Evolutionary conservation across 768 basidiomycete species (phyloP), one percentile per base, ranked within the genome.

Genomic region (Tylopilus rubrobrunneus): DNA sequence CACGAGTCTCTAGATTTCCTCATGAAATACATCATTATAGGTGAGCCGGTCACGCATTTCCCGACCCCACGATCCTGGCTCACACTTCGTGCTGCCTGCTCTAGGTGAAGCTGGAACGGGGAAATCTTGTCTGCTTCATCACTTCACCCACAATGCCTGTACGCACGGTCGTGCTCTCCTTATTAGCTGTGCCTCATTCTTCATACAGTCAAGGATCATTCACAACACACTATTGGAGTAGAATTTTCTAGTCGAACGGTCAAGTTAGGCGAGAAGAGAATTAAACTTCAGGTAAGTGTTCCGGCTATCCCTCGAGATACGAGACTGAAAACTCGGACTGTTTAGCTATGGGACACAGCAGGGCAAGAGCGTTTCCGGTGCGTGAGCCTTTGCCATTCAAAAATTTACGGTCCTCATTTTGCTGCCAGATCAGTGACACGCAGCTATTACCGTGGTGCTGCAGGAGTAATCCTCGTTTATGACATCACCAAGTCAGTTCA

Each of bases 11-110:
- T 71, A 97, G 97, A 99, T 74, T 98, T 97, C 71, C 82, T 99
- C 61, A 92, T 98, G 86, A 99, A 99, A 76, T 93, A 94, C 73
- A 97, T 98, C 67, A 83, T 98, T 61, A 92, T 98, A 64, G 96
- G 96, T 92, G 61, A 55, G 77, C 56, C 12, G 53, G 21, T 57
- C 37, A 40, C 19, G 33, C 48, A 46, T 23, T 48, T 45, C 44
- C 44, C 45, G 19, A 46, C 53, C 34, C 52, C 49, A 48, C 59
- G 36, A 31, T 48, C 31, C 52, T 54, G 44, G 51, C 36, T 37
- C 36, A 47, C 50, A 37, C 10, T 25, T 21, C 51, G 53, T 31
- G 34, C 48, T 23, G 15, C 33, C 19, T 33, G 8, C 56, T 59
- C 25, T 56, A 98, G 95, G 95, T 58, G 95, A 98, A 76, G 90